A percentile compares a stretch with the other conserved stretches of the same genome.
These are phyloP conservation scores for Leccinellum rugosiceps DNA, from an alignment of 768 basidiomycete species.

Conservation along the genomic window DNA sequence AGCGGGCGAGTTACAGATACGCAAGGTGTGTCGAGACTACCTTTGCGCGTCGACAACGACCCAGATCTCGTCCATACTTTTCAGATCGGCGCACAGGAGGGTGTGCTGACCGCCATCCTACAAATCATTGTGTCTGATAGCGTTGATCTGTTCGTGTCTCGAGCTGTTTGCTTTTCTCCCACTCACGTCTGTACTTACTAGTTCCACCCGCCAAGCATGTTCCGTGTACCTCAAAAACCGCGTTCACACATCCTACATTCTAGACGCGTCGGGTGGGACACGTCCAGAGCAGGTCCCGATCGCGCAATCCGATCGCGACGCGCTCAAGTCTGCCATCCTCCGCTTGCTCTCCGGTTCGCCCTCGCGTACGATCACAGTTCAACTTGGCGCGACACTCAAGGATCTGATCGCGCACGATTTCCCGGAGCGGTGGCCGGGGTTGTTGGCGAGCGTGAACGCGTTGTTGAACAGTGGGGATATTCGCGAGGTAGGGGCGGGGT, in stretches of 20 bases:
- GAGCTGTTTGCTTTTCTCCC: slow-evolving; percentile 34
- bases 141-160: slow-evolving; percentile 65
- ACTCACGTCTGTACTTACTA: neutral
- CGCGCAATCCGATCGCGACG: slow-evolving; percentile 62
- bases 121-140: slow-evolving; percentile 80
- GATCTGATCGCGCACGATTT: slow-evolving; percentile 74
- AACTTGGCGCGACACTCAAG: slow-evolving; percentile 72
- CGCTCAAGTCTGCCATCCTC: slow-evolving; percentile 66
- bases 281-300: slow-evolving; percentile 65
- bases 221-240: slow-evolving; percentile 92
- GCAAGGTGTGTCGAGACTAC: slow-evolving; percentile 52
- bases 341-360: slow-evolving; percentile 67
- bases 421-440: slow-evolving; percentile 68
- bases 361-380: slow-evolving; percentile 65
- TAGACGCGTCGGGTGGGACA: slow-evolving; percentile 37
- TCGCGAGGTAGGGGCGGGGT: slow-evolving; percentile 76
- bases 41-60: neutral
- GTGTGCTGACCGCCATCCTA: slow-evolving; percentile 77
- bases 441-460: slow-evolving; percentile 64
- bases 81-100: slow-evolving; percentile 79
- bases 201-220: slow-evolving; percentile 80
- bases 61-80: slow-evolving; percentile 2
- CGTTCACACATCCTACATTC: slow-evolving; percentile 61
- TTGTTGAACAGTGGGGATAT: slow-evolving; percentile 63
- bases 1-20: slow-evolving; percentile 81